phyloP scores from a whole-genome alignment of 495 filamentous ascomycete species.

The Podospora conica region DNA sequence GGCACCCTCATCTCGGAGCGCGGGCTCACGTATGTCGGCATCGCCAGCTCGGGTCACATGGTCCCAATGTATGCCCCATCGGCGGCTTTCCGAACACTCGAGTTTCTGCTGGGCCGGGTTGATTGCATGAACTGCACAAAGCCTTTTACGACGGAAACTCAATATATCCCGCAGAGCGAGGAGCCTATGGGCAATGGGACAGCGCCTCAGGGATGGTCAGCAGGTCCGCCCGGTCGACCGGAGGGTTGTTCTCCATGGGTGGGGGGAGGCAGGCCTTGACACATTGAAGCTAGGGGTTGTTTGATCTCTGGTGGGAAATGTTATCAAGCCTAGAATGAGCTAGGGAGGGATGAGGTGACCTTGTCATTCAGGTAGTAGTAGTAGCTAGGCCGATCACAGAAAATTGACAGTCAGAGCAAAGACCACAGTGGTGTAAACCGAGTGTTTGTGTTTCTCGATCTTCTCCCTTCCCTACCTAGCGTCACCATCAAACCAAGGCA shows the following conservation, averaged over 20 bases:
- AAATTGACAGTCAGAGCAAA: not conserved
- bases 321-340: not conserved
- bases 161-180: constrained; percentile 14
- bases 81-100: constrained; percentile 61
- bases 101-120: constrained; percentile 60
- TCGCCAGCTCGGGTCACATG: constrained; percentile 59
- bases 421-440: not conserved
- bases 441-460: not conserved
- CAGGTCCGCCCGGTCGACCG: not conserved
- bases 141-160: constrained; percentile 26
- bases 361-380: too few species aligned
- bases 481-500: not conserved
- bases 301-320: not conserved
- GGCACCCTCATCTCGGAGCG: constrained; percentile 61
- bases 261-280: not conserved
- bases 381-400: not conserved
- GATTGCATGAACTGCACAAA: constrained; percentile 28
- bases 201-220: constrained; percentile 25
- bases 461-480: not conserved
- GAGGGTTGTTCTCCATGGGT: not conserved
- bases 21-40: constrained; percentile 59
- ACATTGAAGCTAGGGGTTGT: not conserved
- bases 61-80: constrained; percentile 58
- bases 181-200: constrained; percentile 24
- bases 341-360: not conserved